Percentiles rank a stretch among this genome's conserved stretches.
Conservation (phyloP, 495 filamentous ascomycete genomes). For the Podospora didyma region DNA sequence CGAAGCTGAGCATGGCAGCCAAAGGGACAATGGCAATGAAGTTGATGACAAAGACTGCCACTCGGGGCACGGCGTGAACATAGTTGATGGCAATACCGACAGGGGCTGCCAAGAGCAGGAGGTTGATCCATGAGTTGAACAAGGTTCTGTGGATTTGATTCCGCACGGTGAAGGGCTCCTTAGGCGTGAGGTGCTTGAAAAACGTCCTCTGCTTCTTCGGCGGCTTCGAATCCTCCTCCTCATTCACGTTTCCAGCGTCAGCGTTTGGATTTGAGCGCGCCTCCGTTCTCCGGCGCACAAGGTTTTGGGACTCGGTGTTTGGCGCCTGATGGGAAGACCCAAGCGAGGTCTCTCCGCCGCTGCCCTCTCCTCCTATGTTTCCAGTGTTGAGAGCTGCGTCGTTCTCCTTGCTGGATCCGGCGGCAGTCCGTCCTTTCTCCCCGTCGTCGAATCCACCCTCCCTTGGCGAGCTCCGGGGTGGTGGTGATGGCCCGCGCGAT, state of each 20-base stretch:
- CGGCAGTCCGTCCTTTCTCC: background rate
- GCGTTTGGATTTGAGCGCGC: background rate
- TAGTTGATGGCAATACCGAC: slow-evolving; percentile 72
- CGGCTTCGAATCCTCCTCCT: background rate
- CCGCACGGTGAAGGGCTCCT: slow-evolving; percentile 56
- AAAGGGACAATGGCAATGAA: slow-evolving; percentile 88
- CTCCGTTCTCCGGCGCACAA: slow-evolving; percentile 2
- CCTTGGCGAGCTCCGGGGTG: background rate
- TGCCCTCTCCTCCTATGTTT: too few relatives aligned
- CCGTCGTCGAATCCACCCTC: background rate
- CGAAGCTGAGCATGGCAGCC: slow-evolving; percentile 85
- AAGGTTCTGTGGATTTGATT: slow-evolving; percentile 69
- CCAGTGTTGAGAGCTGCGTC: background rate
- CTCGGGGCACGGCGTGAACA: slow-evolving; percentile 46
- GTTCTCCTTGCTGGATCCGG: background rate
- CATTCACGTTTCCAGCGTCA: too few relatives aligned
- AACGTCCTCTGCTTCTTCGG: slow-evolving; percentile 29
- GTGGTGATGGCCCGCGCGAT: background rate
- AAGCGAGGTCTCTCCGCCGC: slow-evolving; percentile 4
- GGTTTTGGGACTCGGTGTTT: background rate
- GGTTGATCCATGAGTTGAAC: slow-evolving; percentile 79
- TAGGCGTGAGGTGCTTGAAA: slow-evolving; percentile 41
- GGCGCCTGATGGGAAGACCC: background rate
- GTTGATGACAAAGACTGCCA: slow-evolving; percentile 77
- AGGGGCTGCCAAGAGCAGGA: slow-evolving; percentile 75